phyloP scores from a whole-genome alignment of 305 asterid genomes.

The Fraxinus sp. region DNA sequence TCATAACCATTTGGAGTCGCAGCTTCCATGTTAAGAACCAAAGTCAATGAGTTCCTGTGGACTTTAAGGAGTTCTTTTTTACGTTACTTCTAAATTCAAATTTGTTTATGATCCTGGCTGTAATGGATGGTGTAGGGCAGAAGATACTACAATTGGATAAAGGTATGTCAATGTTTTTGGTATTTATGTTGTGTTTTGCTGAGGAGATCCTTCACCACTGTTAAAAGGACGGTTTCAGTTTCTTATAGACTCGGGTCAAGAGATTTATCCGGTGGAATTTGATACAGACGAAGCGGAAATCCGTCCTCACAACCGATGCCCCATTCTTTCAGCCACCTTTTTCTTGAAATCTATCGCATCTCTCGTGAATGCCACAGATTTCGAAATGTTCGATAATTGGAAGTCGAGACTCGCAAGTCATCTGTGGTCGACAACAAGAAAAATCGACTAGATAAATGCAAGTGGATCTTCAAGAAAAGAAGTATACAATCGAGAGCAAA shows the following conservation, averaged over 20 bases:
- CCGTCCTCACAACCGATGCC: constrained; percentile 44
- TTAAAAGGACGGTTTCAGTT: constrained; percentile 41
- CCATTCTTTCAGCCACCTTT: constrained; percentile 36
- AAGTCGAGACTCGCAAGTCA: constrained; percentile 33
- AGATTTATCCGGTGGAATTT: constrained; percentile 41
- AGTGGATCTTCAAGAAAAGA: constrained; percentile 24
- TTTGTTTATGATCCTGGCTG: constrained; percentile 49
- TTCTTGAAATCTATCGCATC: constrained; percentile 36
- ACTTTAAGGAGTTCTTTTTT: constrained; percentile 45
- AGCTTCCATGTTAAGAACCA: constrained; percentile 58
- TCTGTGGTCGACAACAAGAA: constrained; percentile 44
- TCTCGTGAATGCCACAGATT: constrained; percentile 9
- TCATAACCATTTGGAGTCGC: constrained; percentile 41
- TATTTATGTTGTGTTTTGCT: constrained; percentile 39
- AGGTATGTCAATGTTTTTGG: constrained; percentile 45
- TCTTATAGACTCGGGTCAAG: constrained; percentile 31
- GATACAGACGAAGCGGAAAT: constrained; percentile 39
- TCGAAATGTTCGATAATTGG: constrained; percentile 42
- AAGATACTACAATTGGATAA: constrained; percentile 58
- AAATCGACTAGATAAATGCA: constrained; percentile 42
- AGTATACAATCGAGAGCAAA: constrained; percentile 29
- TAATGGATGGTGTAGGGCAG: constrained; percentile 60
- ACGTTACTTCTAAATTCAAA: constrained; percentile 48
- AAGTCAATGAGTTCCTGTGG: constrained; percentile 39
- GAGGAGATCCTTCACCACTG: constrained; percentile 41